phyloP scores from a whole-genome alignment of 208 protist species.

The Wallacemonas sp. region DNA sequence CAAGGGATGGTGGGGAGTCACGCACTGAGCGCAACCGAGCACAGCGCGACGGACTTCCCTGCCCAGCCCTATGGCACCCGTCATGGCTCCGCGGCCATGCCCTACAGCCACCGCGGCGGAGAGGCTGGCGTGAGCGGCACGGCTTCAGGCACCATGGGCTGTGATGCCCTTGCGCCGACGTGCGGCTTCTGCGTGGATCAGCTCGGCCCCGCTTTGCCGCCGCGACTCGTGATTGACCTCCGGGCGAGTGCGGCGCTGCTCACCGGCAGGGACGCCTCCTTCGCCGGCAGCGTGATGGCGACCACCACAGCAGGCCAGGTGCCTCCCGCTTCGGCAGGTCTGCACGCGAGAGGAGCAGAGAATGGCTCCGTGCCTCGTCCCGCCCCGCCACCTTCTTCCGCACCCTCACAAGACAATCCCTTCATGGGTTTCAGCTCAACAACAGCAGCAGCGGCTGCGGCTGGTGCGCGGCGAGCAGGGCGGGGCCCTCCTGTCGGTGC shows the following conservation, averaged over 20 bases:
- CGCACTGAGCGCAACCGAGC: not conserved
- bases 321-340: not conserved
- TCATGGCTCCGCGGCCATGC: too few relatives aligned
- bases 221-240: slow-evolving; percentile 8
- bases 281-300: slow-evolving; percentile 1
- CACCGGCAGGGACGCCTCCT: not conserved
- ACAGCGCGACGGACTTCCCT: not conserved
- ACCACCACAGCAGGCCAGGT: not conserved
- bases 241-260: not conserved
- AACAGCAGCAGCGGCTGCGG: not conserved
- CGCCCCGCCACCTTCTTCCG: not conserved
- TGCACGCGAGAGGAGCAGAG: not conserved
- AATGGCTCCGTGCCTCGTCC: not conserved
- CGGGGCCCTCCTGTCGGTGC: too few relatives aligned
- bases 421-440: too few relatives aligned
- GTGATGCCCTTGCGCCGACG: too few relatives aligned
- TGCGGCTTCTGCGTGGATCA: too few relatives aligned
- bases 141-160: not conserved
- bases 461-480: too few relatives aligned
- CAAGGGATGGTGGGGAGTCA: not conserved
- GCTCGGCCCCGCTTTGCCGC: not conserved
- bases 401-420: slow-evolving; percentile 1
- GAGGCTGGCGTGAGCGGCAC: not conserved
- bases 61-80: too few relatives aligned
- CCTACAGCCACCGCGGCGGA: not conserved